These are phyloP conservation scores for Eragrostis curvula DNA, from an alignment of 176 grass and related monocot genomes.

Conservation along the genomic window DNA sequence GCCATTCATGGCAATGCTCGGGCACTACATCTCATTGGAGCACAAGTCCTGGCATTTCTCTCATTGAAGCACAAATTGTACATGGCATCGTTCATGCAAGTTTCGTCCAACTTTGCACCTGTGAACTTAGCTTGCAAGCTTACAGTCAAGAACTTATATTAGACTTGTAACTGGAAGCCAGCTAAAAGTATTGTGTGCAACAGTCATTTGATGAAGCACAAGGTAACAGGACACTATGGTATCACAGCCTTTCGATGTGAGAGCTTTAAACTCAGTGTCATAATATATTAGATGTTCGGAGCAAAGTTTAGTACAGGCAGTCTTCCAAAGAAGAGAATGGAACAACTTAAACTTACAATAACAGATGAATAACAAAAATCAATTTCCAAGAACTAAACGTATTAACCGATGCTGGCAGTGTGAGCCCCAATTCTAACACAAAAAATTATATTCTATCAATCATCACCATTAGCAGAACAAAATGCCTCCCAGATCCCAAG, in stretches of 20 bases:
- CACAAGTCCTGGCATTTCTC: background rate
- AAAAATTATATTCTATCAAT: conserved; percentile 55
- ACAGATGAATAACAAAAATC: conserved; percentile 40
- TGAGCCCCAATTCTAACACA: conserved; percentile 60
- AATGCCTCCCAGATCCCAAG: conserved; percentile 44
- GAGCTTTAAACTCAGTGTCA: conserved; percentile 47
- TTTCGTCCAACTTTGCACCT: background rate
- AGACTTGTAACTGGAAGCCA: background rate
- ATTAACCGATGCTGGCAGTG: conserved; percentile 58
- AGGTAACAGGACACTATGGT: background rate
- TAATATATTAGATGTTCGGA: conserved; percentile 52
- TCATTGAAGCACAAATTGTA: background rate
- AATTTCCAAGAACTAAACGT: conserved; percentile 54
- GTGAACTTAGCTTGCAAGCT: background rate
- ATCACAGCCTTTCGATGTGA: background rate
- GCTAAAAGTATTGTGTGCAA: background rate
- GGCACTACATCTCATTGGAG: background rate
- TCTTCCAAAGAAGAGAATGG: conserved; percentile 44
- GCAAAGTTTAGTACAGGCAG: conserved; percentile 54
- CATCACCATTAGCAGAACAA: conserved; percentile 60
- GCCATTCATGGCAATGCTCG: background rate
- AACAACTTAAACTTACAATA: conserved; percentile 50
- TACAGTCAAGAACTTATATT: background rate
- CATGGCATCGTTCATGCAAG: background rate
- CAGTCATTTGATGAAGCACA: background rate